A percentile compares a stretch with the other conserved stretches of the same genome.
These are phyloP conservation scores for Paecilomyces variotii DNA, from an alignment of 2,329 filamentous ascomycete species.

Conservation along the genomic window DNA sequence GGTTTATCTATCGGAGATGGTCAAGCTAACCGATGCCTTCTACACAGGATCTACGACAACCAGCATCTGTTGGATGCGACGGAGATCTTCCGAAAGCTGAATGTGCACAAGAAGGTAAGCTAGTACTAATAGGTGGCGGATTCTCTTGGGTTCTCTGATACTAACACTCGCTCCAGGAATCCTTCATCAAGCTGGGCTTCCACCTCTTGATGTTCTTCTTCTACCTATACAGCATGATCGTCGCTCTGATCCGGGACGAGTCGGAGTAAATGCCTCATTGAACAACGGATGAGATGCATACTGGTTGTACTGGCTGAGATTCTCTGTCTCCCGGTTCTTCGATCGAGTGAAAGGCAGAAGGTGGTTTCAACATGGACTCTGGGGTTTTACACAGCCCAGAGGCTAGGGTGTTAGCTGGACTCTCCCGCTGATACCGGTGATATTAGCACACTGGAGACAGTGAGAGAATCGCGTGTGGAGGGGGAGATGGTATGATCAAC, in stretches of 20 bases:
- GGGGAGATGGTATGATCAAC: not conserved
- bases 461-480: not conserved
- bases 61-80: slow-evolving; percentile 94
- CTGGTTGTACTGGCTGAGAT: slow-evolving; percentile 17
- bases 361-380: slow-evolving; percentile 2
- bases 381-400: not conserved
- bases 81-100: slow-evolving; percentile 98
- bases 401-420: not conserved
- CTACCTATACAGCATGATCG: slow-evolving; percentile 98
- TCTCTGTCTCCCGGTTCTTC: not conserved
- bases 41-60: slow-evolving; percentile 81
- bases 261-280: slow-evolving; percentile 56
- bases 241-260: slow-evolving; percentile 93
- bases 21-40: slow-evolving; percentile 12
- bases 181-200: slow-evolving; percentile 97
- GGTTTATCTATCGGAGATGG: not conserved
- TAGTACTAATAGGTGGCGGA: slow-evolving; percentile 2
- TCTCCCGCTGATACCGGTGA: not conserved
- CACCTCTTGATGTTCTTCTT: slow-evolving; percentile 99
- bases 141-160: not conserved
- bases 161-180: slow-evolving; percentile 58
- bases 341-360: not conserved
- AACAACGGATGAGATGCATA: slow-evolving; percentile 33
- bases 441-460: not conserved
- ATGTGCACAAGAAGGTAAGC: slow-evolving; percentile 92